Base-by-base conservation (phyloP, 192 early-diverging fungal genomes). In the Coemansia sp. region DNA sequence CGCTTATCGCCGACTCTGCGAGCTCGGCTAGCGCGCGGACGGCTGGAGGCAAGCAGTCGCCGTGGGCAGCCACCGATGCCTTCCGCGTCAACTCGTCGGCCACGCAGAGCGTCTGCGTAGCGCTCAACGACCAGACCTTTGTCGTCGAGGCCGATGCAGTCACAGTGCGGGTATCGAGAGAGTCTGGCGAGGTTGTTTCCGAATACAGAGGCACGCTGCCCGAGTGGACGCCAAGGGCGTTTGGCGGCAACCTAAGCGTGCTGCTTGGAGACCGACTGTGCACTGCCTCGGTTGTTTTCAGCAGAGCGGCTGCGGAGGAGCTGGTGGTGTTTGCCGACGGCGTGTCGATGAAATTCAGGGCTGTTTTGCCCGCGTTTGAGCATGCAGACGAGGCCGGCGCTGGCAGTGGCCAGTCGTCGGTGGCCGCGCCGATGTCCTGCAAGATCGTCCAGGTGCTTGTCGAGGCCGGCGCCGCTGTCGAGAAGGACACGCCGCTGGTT, bases 361-460 rank as follows among this genome's bases (percentile, higher is more conserved):
- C 89, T 1, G 87, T 88, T 10, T 71, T 71, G 47, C 88, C 88
- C 14, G 56, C 71, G 39, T 89, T 82, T 67, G 39, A 87, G 36
- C 73, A 76, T 42, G 72, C 68, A 8, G 81, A 71, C 4, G 68
- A 67, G 23, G 64, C 68, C 5, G 83, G 75, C 10, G 83, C 83
- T 2, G 89, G 86, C 3, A 10, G 50, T 28, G 11, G 23, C 23
- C 19, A 23, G 11, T n/a, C 47, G 16, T 84, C 85, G 16, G 84
- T 98, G 28, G 88, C 85, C 46, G 90, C 95, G 18, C 95, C 95
- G 13, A 98, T 98, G 95, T 94, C 95, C 16, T 96, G 95, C 85
- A 94, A 93, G 82, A 95, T 98, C 59, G 90, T 93, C 20, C 89
- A 90, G 72, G 85, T 97, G 1, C 69, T 85, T 46, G 85, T 91